phyloP scores from a whole-genome alignment of 2,329 filamentous ascomycete species.

The Neofusicoccum cordaticola region DNA sequence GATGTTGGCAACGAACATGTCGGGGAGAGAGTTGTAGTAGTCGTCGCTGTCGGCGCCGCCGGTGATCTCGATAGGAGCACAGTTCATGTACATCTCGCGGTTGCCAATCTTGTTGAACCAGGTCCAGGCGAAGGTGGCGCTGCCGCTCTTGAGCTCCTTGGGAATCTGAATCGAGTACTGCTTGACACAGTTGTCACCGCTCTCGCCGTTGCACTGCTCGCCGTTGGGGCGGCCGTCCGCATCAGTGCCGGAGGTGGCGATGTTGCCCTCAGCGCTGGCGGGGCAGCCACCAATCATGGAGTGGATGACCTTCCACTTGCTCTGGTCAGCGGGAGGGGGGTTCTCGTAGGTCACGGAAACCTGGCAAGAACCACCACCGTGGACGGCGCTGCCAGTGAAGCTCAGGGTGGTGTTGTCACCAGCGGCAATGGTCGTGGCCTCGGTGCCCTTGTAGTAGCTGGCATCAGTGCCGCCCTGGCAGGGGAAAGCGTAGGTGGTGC shows the following conservation, averaged over 20 bases:
- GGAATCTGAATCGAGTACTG: conserved; percentile 70
- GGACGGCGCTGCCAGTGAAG: conserved; percentile 58
- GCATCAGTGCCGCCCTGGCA: conserved; percentile 66
- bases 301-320: conserved; percentile 82
- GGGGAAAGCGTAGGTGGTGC: conserved; percentile 68
- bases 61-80: conserved; percentile 69
- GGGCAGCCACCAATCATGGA: conserved; percentile 86
- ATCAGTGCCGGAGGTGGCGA: conserved; percentile 38
- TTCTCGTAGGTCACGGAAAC: conserved; percentile 79
- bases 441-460: conserved; percentile 33
- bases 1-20: conserved; percentile 75
- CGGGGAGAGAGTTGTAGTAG: conserved; percentile 62
- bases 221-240: conserved; percentile 15
- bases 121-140: conserved; percentile 81
- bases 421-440: conserved; percentile 57
- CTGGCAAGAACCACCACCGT: conserved; percentile 93
- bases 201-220: conserved; percentile 18
- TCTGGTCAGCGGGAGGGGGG: conserved; percentile 52
- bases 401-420: conserved; percentile 32
- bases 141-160: conserved; percentile 63
- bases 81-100: conserved; percentile 99
- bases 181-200: conserved; percentile 37
- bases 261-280: conserved; percentile 56
- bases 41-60: conserved; percentile 47
- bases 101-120: conserved; percentile 95